phyloP scores from a whole-genome alignment of 192 early-diverging fungal genomes.

The Podochytrium sp. region DNA sequence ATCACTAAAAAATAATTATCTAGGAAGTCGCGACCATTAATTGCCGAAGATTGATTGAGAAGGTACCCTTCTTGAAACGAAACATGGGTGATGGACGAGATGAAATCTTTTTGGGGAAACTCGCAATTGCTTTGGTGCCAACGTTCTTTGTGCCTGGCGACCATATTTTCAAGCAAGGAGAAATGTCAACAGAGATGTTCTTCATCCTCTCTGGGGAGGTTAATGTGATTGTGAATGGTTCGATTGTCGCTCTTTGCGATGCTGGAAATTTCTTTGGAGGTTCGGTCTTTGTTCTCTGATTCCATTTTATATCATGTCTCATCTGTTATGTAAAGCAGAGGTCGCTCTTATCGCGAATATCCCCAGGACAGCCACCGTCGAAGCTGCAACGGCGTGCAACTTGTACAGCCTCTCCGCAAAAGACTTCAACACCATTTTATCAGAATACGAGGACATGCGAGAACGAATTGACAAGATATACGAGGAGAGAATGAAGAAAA shows the following conservation, averaged over 20 bases:
- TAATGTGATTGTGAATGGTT: slow-evolving; percentile 43
- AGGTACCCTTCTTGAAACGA: slow-evolving; percentile 42
- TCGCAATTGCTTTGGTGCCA: slow-evolving; percentile 19
- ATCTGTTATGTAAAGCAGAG: neutral
- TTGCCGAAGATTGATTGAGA: slow-evolving; percentile 30
- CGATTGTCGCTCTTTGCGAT: slow-evolving; percentile 23
- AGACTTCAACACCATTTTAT: neutral
- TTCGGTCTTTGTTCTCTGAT: neutral
- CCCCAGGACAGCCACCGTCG: slow-evolving; percentile 3
- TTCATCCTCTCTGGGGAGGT: slow-evolving; percentile 50
- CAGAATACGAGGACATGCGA: neutral
- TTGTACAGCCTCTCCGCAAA: slow-evolving; percentile 5
- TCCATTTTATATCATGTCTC: neutral
- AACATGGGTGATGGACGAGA: slow-evolving; percentile 34
- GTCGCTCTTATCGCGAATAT: slow-evolving; percentile 11
- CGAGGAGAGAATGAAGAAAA: slow-evolving; percentile 5
- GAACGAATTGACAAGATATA: slow-evolving; percentile 15
- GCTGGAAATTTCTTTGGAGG: slow-evolving; percentile 48
- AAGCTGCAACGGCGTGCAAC: slow-evolving; percentile 1
- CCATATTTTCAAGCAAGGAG: slow-evolving; percentile 18
- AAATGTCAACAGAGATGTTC: slow-evolving; percentile 55
- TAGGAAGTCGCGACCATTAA: slow-evolving; percentile 33
- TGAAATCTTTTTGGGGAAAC: slow-evolving; percentile 32
- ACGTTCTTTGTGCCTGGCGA: slow-evolving; percentile 11
- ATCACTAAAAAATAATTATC: neutral